Percentiles rank a stretch among this genome's conserved stretches.
These are phyloP conservation scores for Solanum pennellii DNA, from an alignment of 257 asterid species.

Conservation along the genomic window DNA sequence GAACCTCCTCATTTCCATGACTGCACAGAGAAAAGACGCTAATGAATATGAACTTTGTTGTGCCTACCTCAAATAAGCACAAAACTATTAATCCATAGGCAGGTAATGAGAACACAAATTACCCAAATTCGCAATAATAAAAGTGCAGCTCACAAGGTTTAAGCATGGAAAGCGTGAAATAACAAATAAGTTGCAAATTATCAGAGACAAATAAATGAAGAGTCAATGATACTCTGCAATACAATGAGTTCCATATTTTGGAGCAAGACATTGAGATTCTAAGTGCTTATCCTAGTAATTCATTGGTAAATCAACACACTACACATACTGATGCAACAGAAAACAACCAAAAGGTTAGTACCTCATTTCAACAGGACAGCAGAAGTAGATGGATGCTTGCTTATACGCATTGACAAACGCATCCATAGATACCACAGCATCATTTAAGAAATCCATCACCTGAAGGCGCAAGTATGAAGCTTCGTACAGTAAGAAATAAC, in stretches of 20 bases:
- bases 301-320: neutral
- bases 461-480: constrained; percentile 12
- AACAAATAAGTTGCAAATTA: neutral
- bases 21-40: constrained; percentile 35
- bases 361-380: constrained; percentile 73
- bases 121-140: neutral
- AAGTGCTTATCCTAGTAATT: neutral
- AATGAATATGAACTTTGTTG: neutral
- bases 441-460: constrained; percentile 98
- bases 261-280: neutral
- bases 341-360: constrained; percentile 12
- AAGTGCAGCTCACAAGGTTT: neutral
- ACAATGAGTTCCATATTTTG: neutral
- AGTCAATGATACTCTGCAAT: neutral
- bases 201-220: neutral
- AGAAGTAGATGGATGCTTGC: constrained; percentile 64
- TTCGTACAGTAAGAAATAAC: neutral
- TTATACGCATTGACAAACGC: constrained; percentile 69
- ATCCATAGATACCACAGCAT: constrained; percentile 79
- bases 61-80: neutral
- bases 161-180: neutral
- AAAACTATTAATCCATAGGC: neutral
- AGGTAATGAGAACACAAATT: neutral
- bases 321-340: neutral
- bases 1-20: constrained; percentile 68